Base-by-base conservation (phyloP, 164 flowering plant genomes). In the Chloranthus sessilifolius region DNA sequence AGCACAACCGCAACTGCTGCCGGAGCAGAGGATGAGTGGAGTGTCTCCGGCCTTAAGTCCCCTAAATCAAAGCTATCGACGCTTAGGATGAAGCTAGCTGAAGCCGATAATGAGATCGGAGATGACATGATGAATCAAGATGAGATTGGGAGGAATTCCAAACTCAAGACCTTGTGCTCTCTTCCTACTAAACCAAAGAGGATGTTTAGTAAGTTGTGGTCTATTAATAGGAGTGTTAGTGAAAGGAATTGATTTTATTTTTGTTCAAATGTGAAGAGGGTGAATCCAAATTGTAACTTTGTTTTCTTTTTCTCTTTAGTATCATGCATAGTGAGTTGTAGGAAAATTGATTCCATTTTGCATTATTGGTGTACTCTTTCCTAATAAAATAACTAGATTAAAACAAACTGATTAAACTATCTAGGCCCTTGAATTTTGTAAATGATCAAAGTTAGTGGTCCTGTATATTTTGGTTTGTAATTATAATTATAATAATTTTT, bases 141-240 rank as follows among this genome's bases (percentile, higher is more conserved):
- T 33, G 72, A 72, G 19, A 51, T 62, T 10, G 67, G 58, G 27
- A 75, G 69, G 55, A 39, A 59, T 24, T 70, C 88, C 4, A 83
- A 62, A 64, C 58, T 77, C 25, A 85, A 77, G 68, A 59, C 77
- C 3, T 35, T 82, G 15, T 74, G 78, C 50, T 57, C 76, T n/a
- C 51, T 78, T 31, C 95, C 98, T 11, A 44, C 70, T 3, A 64
- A 71, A 57, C 90, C 98, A 22, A 91, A 77, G 65, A 72, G 71
- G 62, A 83, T 91, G 85, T 72, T 85, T 24, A 80, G 90, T 52
- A 91, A 76, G 79, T 69, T 91, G 53, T 81, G 88, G 85, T 63
- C 95, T 10, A 66, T 62, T 48, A 81, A 74, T 43, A 83, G 80
- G 72, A 77, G 64, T 73, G 59, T 60, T 30, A 70, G 50, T 54